A percentile compares a stretch with the other conserved stretches of the same genome.
Conservation (phyloP, 2,329 filamentous ascomycete genomes). For the Penicillium sp. region DNA sequence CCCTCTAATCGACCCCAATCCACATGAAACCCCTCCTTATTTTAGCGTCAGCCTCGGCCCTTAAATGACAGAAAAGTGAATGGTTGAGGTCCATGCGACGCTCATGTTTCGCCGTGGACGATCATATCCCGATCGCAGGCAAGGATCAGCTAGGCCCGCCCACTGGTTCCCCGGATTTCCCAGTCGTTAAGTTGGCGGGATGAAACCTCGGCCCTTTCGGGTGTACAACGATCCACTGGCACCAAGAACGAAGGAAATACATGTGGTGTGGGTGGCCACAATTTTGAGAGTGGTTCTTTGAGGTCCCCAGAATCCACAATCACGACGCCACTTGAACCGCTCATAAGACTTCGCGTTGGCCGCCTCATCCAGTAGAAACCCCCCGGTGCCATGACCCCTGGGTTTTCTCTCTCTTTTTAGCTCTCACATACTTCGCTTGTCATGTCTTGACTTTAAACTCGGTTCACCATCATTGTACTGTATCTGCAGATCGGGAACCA, state of each 20-base stretch:
- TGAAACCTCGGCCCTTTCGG: neutral
- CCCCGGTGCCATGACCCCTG: neutral
- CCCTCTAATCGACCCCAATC: constrained; percentile 13
- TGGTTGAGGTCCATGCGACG: constrained; percentile 3
- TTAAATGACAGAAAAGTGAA: constrained; percentile 1
- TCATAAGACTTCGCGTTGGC: neutral
- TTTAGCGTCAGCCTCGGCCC: constrained; percentile 16
- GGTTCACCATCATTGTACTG: neutral
- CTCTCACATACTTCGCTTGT: neutral
- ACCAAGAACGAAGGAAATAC: neutral
- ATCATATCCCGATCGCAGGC: constrained; percentile 2
- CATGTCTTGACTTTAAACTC: neutral
- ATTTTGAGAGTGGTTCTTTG: neutral
- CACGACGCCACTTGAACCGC: neutral
- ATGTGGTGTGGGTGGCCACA: constrained; percentile 1
- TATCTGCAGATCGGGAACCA: neutral
- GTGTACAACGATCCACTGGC: neutral
- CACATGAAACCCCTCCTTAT: constrained; percentile 23
- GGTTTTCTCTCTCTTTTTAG: neutral
- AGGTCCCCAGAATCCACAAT: neutral
- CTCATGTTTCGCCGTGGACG: constrained; percentile 1
- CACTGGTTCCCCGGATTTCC: constrained; percentile 11
- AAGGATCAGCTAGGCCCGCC: constrained; percentile 6
- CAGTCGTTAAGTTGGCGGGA: neutral
- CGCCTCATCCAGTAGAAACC: neutral